A percentile compares a stretch with the other conserved stretches of the same genome.
Conservation (phyloP, 2,329 filamentous ascomycete genomes). For the Aspergillus spinulosporus region DNA sequence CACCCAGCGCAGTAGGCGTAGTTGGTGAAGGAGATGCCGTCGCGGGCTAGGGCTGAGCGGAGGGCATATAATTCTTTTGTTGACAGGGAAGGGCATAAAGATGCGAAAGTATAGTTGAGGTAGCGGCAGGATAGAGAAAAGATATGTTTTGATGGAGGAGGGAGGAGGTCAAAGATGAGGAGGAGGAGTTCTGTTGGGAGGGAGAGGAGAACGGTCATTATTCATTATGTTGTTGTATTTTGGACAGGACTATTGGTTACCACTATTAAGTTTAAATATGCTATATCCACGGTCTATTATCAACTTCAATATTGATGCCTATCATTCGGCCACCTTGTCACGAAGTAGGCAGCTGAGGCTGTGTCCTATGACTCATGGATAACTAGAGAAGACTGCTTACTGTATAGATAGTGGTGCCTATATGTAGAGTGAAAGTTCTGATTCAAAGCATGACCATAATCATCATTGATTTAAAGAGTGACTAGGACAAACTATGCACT, state of each 20-base stretch:
- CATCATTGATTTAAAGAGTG: background rate
- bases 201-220: background rate
- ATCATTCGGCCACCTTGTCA: constrained; percentile 3
- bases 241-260: too few relatives aligned
- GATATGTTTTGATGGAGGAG: background rate
- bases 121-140: constrained; percentile 3
- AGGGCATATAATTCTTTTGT: background rate
- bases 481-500: background rate
- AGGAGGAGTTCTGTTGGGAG: constrained; percentile 12
- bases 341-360: too few relatives aligned
- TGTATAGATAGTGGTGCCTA: too few relatives aligned
- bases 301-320: constrained; percentile 2
- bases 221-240: background rate
- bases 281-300: background rate
- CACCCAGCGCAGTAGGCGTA: constrained; percentile 7
- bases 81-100: background rate
- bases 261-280: background rate
- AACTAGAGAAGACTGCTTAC: too few relatives aligned
- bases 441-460: too few relatives aligned
- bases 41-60: constrained; percentile 6
- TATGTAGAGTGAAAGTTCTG: too few relatives aligned
- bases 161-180: background rate
- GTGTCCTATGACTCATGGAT: too few relatives aligned
- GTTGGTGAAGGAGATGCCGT: background rate
- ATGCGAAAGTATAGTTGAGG: background rate